A percentile compares a stretch with the other conserved stretches of the same genome.
Evolutionary conservation across 352 stramenopile species (phyloP).

Genomic region (Globisporangium orthogonon): DNA sequence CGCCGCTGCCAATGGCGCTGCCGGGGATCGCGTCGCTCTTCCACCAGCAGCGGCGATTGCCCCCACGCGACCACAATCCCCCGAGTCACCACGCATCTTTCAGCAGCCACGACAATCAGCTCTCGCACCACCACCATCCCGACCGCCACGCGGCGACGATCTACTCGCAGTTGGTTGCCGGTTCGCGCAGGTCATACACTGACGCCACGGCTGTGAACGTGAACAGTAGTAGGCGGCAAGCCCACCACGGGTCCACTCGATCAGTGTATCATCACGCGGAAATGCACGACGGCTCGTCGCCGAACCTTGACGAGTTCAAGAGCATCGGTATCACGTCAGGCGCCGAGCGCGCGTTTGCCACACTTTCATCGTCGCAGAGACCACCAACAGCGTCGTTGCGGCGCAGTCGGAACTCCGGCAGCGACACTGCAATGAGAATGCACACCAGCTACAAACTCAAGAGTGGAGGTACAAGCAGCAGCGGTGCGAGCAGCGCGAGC

Average conservation of each 20-base stretch:
- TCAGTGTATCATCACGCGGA: background rate
- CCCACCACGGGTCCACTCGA: background rate
- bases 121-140: background rate
- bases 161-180: background rate
- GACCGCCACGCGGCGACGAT: background rate
- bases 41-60: background rate
- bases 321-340: conserved; percentile 1
- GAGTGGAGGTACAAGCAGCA: too few species aligned
- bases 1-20: background rate
- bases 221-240: background rate
- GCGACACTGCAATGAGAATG: background rate
- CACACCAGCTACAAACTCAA: conserved; percentile 8
- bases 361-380: background rate
- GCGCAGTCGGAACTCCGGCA: background rate
- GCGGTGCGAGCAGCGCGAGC: background rate
- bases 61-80: background rate
- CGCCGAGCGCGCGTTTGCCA: background rate
- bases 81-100: background rate
- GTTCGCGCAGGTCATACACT: background rate
- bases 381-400: background rate
- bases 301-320: conserved; percentile 4
- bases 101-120: background rate
- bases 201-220: background rate
- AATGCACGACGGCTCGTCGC: background rate
- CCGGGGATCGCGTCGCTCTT: conserved; percentile 5